phyloP scores from a whole-genome alignment of 2,329 filamentous ascomycete species.

The Stachybotrys chlorohalonatus region DNA sequence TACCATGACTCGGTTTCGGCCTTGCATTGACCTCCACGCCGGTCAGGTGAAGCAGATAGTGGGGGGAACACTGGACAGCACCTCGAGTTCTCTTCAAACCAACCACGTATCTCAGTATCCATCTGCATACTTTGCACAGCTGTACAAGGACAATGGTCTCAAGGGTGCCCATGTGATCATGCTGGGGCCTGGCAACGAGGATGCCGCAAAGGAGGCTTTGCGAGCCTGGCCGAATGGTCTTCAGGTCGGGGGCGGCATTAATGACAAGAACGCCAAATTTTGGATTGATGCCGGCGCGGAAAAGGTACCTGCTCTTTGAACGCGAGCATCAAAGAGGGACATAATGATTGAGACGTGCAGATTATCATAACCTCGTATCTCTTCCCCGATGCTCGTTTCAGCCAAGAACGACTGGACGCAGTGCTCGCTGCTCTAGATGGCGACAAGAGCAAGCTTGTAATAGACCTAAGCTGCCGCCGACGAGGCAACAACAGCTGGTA shows the following conservation, averaged over 20 bases:
- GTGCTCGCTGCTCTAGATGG: slow-evolving; percentile 65
- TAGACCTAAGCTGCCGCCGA: slow-evolving; percentile 85
- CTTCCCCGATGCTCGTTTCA: slow-evolving; percentile 79
- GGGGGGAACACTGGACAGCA: slow-evolving; percentile 75
- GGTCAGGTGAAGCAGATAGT: slow-evolving; percentile 98
- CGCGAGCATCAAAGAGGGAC: not conserved
- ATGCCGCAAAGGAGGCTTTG: slow-evolving; percentile 69
- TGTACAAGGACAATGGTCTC: slow-evolving; percentile 70
- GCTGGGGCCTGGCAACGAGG: slow-evolving; percentile 81
- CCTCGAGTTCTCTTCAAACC: slow-evolving; percentile 63
- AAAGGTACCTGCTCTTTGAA: slow-evolving; percentile 50
- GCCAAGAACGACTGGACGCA: slow-evolving; percentile 62
- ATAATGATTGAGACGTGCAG: slow-evolving; percentile 37
- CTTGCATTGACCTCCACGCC: slow-evolving; percentile 96
- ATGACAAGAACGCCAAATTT: slow-evolving; percentile 67
- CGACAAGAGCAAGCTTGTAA: slow-evolving; percentile 75
- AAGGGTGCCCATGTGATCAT: slow-evolving; percentile 90
- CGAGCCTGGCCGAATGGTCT: slow-evolving; percentile 68
- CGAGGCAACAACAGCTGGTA: slow-evolving; percentile 69
- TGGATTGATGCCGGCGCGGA: slow-evolving; percentile 87
- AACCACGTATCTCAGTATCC: slow-evolving; percentile 87
- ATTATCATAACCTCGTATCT: slow-evolving; percentile 96
- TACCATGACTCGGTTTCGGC: slow-evolving; percentile 83
- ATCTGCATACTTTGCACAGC: slow-evolving; percentile 66
- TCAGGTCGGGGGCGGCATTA: slow-evolving; percentile 93